Percentiles rank a stretch among this genome's conserved stretches.
phyloP scores from a whole-genome alignment of 495 filamentous ascomycete genomes.

The Chaetomium cochliodes region DNA sequence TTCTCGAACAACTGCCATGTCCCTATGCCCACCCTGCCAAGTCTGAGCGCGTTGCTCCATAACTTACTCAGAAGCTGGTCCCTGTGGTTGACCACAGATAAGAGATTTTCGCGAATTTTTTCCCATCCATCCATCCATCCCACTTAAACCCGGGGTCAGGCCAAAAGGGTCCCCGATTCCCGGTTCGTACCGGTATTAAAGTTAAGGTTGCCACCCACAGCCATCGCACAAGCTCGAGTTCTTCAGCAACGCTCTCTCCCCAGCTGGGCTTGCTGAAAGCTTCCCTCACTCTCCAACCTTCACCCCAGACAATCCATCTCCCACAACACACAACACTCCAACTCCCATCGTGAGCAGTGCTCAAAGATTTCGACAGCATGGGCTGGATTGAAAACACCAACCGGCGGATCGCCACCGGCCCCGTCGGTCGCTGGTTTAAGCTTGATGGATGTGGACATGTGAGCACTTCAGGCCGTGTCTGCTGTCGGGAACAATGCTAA shows the following conservation, averaged over 20 bases:
- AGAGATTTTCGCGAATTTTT: constrained; percentile 30
- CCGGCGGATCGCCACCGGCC: constrained; percentile 53
- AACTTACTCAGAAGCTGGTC: neutral
- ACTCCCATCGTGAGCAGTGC: neutral
- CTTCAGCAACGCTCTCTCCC: constrained; percentile 13
- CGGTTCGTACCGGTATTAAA: constrained; percentile 14
- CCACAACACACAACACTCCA: neutral
- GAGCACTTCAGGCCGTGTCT: constrained; percentile 36
- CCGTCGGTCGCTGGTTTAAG: constrained; percentile 69
- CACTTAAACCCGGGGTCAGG: neutral
- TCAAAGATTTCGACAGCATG: constrained; percentile 31
- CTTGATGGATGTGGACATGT: constrained; percentile 75
- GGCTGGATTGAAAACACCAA: constrained; percentile 56
- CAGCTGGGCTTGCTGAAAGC: constrained; percentile 9
- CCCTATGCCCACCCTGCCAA: neutral
- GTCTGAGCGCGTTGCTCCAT: neutral
- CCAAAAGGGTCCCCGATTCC: neutral
- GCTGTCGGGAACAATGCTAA: constrained; percentile 45
- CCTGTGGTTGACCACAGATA: constrained; percentile 29
- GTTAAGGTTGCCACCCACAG: constrained; percentile 14
- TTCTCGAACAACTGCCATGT: neutral
- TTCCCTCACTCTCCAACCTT: neutral
- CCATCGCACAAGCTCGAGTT: neutral
- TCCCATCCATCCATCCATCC: neutral
- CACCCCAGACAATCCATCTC: neutral